Evolutionary conservation across 2,329 filamentous ascomycete species (phyloP), one percentile per base, ranked within the genome.

Genomic region (Trichoderma hamatum): DNA sequence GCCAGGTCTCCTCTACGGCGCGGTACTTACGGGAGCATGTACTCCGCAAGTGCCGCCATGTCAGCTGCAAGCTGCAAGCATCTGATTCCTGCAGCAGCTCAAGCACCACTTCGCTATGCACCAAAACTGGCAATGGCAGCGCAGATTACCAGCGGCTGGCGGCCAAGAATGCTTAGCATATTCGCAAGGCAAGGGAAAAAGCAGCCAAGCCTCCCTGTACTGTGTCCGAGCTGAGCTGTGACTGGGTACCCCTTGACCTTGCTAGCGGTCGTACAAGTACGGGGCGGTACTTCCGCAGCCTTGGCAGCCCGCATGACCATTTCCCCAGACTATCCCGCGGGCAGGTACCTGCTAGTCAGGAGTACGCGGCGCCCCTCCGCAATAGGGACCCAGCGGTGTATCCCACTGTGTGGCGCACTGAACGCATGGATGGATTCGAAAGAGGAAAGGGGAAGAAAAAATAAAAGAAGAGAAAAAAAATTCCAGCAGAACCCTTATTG

Each of bases 1-100:
- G n/a, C 46, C 46, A 49, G 46, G 46, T 49, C 46, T 13, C 30
- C 46, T 49, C 14, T 55, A 64, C 51, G 32, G n/a, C 43, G 43
- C 43, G 39, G 59, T 39, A 62, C 59, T 21, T 24, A 24, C 46
- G 19, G 46, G 46, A 49, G n/a, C n/a, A 24, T 49, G 46, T 49
- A 49, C 46, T 49, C 46, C 46, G 46, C 21, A 49, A 34, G 43
- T 28, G 39, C 30, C 26, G 60, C 60, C 30, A 36, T 54, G 61
- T 64, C 61, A 64, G 54, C 54, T 66, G 63, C 63, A 66, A 58
- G 63, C 54, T 66, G 63, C 63, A 66, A 58, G 63, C 54, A 59
- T 66, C 34, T 21, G 63, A 58, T 59, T 66, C 39, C 62, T 65
- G 51, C 61, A 43, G 24, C 49, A 10, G 61, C 32, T 51, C 30